Conservation (phyloP, 805 yeast species). For the Wickerhamomyces canadensis region DNA sequence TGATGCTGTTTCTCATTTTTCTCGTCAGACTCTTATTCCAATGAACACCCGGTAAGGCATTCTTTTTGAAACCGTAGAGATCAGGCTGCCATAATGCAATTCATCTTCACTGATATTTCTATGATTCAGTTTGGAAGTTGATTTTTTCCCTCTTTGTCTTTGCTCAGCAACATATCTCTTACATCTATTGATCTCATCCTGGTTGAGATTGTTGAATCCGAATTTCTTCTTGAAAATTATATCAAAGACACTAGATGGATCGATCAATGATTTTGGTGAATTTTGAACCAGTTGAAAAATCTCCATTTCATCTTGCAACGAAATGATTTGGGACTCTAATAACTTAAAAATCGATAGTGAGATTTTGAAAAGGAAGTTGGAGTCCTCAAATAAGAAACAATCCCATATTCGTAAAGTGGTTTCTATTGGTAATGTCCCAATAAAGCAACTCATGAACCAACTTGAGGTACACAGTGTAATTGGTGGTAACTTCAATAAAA, state of each 20-base stretch:
- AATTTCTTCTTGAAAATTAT: conserved; percentile 69
- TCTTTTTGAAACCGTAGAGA: conserved; percentile 36
- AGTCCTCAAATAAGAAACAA: conserved; percentile 86
- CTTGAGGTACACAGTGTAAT: conserved; percentile 89
- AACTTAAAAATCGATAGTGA: conserved; percentile 75
- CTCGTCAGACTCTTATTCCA: conserved; percentile 59
- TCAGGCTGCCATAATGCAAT: conserved; percentile 30
- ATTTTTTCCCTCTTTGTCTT: conserved; percentile 57
- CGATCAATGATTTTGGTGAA: conserved; percentile 63
- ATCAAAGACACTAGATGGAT: conserved; percentile 66
- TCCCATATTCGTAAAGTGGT: conserved; percentile 91
- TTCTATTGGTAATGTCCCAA: conserved; percentile 86
- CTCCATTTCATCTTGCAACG: conserved; percentile 46
- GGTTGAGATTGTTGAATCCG: conserved; percentile 71
- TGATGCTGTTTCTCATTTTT: conserved; percentile 34
- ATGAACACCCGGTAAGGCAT: conserved; percentile 43
- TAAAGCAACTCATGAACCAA: conserved; percentile 98
- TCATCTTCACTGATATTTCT: conserved; percentile 15
- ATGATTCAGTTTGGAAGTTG: conserved; percentile 11
- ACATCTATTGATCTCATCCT: conserved; percentile 75
- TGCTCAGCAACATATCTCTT: conserved; percentile 70
- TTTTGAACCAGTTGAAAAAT: conserved; percentile 83
- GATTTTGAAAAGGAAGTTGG: conserved; percentile 77
- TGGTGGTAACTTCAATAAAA: conserved; percentile 78
- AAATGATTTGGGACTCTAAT: conserved; percentile 58